Base-by-base conservation (phyloP, 2,329 filamentous ascomycete species). In the Tolypocladium ovalisporum region DNA sequence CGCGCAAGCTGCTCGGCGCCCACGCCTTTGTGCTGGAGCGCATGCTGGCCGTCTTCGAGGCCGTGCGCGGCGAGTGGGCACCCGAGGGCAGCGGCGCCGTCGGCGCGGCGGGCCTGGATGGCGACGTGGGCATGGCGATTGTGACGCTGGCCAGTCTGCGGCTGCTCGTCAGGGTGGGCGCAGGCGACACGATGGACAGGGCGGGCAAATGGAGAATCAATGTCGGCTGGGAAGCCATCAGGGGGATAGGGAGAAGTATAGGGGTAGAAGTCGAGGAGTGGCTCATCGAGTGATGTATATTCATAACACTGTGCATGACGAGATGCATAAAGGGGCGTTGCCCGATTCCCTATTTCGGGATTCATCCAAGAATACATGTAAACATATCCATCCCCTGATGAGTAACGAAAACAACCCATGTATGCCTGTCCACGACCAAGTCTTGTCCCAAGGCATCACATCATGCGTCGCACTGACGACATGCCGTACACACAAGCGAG, bases 241-340 rank as follows among this genome's bases (percentile, higher is more conserved):
- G 86, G 59, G 80, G 79, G 4, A 73, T 94, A 61, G 89, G 88
- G 34, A 76, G 89, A 66, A 86, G 82, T 66, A 81, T 94, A 55
- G 86, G 87, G 2, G 79, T 94, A n/a, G 88, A 91, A 69, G 79
- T 91, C 15, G 85, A 89, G 61, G 89, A 93, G 68, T 92, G 86
- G 79, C 72, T 90, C 57, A 79, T 86, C 54, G 87, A 89, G 61
- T 89, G 68, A 68, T 53, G 24, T 4, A 13, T 12, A 15, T 1
- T 49, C 17, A 51, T 29, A 51, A 13, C 29, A 34, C 10, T 22
- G 47, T n/a, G 10, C 27, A 34, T 32, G 10, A 19, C 8, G n/a
- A 10, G 47, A 34, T 29, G 19, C 47, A 34, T 32, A 7, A 6
- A n/a, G 19, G n/a, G 47, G 47, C 19, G 10, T 49, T 49, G 24